Evolutionary conservation across 306 rosid genomes (phyloP), one percentile per base, ranked within the genome.

Genomic region (Geum urbanum): DNA sequence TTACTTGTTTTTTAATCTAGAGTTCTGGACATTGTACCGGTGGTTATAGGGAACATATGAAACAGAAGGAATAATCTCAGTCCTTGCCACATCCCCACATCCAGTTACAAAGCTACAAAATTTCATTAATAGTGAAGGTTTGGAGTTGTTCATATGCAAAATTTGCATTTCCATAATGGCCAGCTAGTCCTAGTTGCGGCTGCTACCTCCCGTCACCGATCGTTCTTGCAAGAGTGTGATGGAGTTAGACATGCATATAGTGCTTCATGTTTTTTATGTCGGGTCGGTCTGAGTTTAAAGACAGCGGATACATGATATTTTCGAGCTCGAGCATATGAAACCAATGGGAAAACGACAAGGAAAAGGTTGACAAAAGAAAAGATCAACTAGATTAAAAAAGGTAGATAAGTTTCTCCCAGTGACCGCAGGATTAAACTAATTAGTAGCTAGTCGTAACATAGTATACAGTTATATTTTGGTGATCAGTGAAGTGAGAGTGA

Each of bases 221-320:
- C 54, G 54, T 19, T 54, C 53, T 43, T 69, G 53, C 16, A 54
- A 6, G 52, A 54, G 51, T 39, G 60, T 20, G 41, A 20, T 37
- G 14, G 56, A 18, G 22, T 20, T 52, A 18, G 56, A 52, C 57
- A 18, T 52, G 57, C 24, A n/a, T 16, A 2, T 2, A 62, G 12
- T 8, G 60, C 49, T 18, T 47, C 57, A 1, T 69, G 49, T 3
- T 10, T 47, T 56, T 44, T 12, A 39, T 47, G 37, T 35, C 43
- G 32, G 66, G 81, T 71, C 73, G 73, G 73, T 58, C 50, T n/a
- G 56, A 12, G 32, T 7, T 53, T 52, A 18, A 18, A 7, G 27
- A 52, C 24, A 52, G 19, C 19, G 57, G 24, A 52, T 8, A 52
- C 7, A 52, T 22, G 57, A 52, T 52, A 52, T 18, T 18, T 18